phyloP scores from a whole-genome alignment of 257 asterid genomes.

The Marsdenia floribunda region DNA sequence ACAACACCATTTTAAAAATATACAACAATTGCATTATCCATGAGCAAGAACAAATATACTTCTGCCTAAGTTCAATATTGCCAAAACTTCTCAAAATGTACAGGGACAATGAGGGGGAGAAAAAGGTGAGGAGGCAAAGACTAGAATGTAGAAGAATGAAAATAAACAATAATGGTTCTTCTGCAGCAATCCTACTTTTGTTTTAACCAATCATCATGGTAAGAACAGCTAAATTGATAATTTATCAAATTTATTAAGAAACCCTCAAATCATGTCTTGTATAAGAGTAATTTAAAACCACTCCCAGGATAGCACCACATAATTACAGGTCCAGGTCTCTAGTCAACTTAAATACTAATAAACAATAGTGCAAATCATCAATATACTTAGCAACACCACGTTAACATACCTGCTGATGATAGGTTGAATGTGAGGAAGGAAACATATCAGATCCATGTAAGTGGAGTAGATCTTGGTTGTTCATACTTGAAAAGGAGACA shows the following conservation, averaged over 20 bases:
- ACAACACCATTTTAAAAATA: not conserved
- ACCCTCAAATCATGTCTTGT: not conserved
- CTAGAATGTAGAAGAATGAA: not conserved
- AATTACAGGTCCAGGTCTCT: slow-evolving; percentile 5
- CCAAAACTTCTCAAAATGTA: not conserved
- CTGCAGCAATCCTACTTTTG: not conserved
- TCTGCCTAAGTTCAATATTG: not conserved
- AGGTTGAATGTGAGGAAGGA: slow-evolving; percentile 68
- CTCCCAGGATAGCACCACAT: not conserved
- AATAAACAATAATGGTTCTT: not conserved
- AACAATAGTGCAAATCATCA: not conserved
- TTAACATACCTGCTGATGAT: slow-evolving; percentile 67
- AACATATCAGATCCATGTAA: slow-evolving; percentile 89
- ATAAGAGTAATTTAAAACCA: not conserved
- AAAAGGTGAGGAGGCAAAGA: not conserved
- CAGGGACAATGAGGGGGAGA: not conserved
- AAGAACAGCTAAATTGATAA: not conserved
- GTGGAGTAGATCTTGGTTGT: slow-evolving; percentile 50
- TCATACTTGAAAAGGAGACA: slow-evolving; percentile 36
- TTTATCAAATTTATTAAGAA: not conserved
- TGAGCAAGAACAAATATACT: not conserved
- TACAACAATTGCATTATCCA: not conserved
- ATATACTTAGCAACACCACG: slow-evolving; percentile 8
- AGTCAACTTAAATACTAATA: not conserved
- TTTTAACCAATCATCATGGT: not conserved